Base-by-base conservation (phyloP, 192 early-diverging fungal species). In the Coemansia sp. region DNA sequence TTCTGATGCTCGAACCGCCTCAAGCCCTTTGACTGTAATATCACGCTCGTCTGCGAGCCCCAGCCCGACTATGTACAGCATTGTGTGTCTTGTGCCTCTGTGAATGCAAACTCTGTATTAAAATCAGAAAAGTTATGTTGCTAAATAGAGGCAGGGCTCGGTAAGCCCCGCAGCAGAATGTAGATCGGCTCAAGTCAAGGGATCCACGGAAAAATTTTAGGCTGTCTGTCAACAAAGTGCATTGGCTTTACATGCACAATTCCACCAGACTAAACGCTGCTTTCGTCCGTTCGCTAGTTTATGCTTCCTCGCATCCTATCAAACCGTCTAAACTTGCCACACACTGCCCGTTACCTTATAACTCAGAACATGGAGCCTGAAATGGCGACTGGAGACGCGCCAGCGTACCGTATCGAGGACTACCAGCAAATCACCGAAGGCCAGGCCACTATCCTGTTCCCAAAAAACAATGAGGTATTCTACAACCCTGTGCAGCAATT, bases 401-500 rank as follows among this genome's bases (percentile, higher is more conserved):
- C 74, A 8, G 53, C 55, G 6, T 82, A 82, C 62, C 29, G 64
- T 63, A 65, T 72, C 53, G 74, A 70, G 19, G 81, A 82, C 63
- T 93, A 83, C 75, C 84, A 86, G 42, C 75, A 86, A 27, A 84
- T 94, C 42, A 87, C 82, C 9, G 92, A 94, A 57, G 92, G 92
- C 67, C 79, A 87, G 62, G 92, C 91, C 5, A 92, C 87, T 17
- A 93, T 94, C 57, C 83, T 94, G 52, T 92, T 93, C 72, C 92
- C 93, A 33, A 89, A 89, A 59, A 85, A 85, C 64, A 92, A 93
- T 70, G 89, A 93, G 59, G 96, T 97, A n/a, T 99, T 99, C 72
- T 99, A 99, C 85, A 99, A 99, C 70, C 93, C 94, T 3, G 93
- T 98, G 50, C 95, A 98, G 81, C 86, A 96, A 72, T 97, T 97